These are phyloP conservation scores for Amoeboaphelidium occidentale DNA, from an alignment of 371 early-diverging fungal species.

Conservation along the genomic window DNA sequence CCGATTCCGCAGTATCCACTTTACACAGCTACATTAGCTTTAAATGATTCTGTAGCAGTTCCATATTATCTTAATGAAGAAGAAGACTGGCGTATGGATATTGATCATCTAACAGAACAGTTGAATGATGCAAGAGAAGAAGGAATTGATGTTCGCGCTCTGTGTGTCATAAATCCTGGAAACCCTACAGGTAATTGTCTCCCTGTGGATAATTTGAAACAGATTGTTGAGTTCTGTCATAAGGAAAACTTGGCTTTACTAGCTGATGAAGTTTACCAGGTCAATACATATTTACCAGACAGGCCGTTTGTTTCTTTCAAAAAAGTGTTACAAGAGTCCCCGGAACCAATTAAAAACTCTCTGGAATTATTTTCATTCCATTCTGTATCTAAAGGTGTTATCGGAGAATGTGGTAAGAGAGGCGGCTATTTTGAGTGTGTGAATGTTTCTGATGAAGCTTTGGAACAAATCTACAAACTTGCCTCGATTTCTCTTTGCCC, in stretches of 20 bases:
- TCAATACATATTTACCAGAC: conserved; percentile 59
- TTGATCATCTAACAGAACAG: background rate
- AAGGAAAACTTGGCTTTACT: conserved; percentile 51
- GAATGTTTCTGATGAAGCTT: conserved; percentile 42
- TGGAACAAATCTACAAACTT: conserved; percentile 70
- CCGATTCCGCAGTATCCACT: conserved; percentile 96
- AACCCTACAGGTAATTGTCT: conserved; percentile 91
- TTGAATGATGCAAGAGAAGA: conserved; percentile 4
- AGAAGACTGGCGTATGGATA: conserved; percentile 47
- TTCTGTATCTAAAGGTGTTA: conserved; percentile 85
- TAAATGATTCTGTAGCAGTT: conserved; percentile 53
- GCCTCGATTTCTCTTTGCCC: conserved; percentile 78
- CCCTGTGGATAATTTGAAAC: conserved; percentile 46
- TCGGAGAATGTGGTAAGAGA: conserved; percentile 93
- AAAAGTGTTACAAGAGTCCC: conserved; percentile 31
- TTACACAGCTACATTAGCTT: conserved; percentile 78
- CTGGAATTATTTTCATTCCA: conserved; percentile 85
- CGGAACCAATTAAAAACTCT: conserved; percentile 1
- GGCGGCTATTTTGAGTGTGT: conserved; percentile 85
- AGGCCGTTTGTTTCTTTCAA: conserved; percentile 86
- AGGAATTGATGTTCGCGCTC: conserved; percentile 65
- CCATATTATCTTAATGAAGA: conserved; percentile 73
- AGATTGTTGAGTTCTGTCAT: conserved; percentile 51
- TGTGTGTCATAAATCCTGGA: conserved; percentile 92
- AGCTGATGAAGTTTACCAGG: conserved; percentile 95